Evolutionary conservation across 345 rosid genomes (phyloP).

Genomic region (Sisymbrium irio): DNA sequence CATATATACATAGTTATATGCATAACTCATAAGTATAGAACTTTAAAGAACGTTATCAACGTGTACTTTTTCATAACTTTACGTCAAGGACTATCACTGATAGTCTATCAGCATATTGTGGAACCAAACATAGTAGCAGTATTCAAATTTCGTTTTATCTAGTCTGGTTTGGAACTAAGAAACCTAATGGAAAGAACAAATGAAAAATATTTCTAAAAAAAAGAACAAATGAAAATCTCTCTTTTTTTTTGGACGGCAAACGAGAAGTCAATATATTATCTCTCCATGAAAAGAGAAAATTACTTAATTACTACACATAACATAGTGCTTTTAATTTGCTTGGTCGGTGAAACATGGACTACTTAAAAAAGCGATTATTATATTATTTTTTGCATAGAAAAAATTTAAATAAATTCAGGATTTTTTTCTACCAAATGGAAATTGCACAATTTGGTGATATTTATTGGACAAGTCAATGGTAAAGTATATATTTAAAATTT

Average conservation of each 20-base stretch:
- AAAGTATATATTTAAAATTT: too few relatives aligned
- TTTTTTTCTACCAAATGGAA: neutral
- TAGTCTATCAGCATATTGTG: neutral
- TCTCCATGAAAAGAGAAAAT: neutral
- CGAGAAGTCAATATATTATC: neutral
- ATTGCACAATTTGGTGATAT: too few relatives aligned
- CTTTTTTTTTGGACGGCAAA: neutral
- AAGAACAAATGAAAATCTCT: neutral
- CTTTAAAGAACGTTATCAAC: constrained; percentile 28
- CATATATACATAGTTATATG: neutral
- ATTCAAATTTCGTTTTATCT: neutral
- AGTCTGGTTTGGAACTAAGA: neutral
- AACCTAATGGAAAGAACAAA: neutral
- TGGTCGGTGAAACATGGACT: constrained; percentile 21
- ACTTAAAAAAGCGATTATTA: neutral
- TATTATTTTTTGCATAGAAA: too few relatives aligned
- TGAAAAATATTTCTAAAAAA: neutral
- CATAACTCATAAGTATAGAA: neutral
- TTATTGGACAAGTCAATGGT: too few relatives aligned
- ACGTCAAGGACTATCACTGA: neutral
- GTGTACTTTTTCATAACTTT: constrained; percentile 14
- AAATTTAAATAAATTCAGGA: too few relatives aligned
- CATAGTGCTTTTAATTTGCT: neutral
- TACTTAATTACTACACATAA: neutral
- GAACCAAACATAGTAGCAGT: neutral